Percentiles rank a stretch among this genome's conserved stretches.
phyloP scores from a whole-genome alignment of 1,139 yeast genomes.

The Petasospora fabianii region DNA sequence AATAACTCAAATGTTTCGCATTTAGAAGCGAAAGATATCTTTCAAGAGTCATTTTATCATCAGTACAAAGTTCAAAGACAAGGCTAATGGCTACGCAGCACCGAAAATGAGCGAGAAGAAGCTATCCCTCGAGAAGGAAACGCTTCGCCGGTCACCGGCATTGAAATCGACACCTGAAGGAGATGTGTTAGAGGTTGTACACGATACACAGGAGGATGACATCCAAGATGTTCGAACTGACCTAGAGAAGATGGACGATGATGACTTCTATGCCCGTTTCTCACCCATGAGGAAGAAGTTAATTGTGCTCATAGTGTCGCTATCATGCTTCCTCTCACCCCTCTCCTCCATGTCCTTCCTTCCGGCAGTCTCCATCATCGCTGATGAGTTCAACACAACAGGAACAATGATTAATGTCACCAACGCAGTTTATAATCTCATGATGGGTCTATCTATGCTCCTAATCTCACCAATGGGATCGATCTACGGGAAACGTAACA shows the following conservation, averaged over 20 bases:
- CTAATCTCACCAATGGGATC: conserved; percentile 45
- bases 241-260: conserved; percentile 13
- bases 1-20: too few species aligned
- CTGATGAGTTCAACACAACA: conserved; percentile 41
- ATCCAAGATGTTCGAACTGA: conserved; percentile 1
- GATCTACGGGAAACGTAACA: conserved; percentile 45
- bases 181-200: neutral
- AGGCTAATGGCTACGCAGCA: too few species aligned
- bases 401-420: conserved; percentile 44
- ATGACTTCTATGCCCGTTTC: conserved; percentile 13
- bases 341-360: conserved; percentile 40
- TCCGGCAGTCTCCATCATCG: conserved; percentile 49
- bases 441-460: conserved; percentile 51
- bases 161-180: too few species aligned
- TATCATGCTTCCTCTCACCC: conserved; percentile 40
- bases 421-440: conserved; percentile 45
- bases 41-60: too few species aligned
- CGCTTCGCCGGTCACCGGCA: too few species aligned
- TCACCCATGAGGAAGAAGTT: conserved; percentile 19
- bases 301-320: conserved; percentile 26
- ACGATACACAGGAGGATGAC: neutral
- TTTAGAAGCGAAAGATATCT: too few species aligned
- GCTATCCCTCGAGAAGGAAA: neutral
- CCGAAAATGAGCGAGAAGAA: too few species aligned
- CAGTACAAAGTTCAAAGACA: too few species aligned